Percentiles rank a stretch among this genome's conserved stretches.
These are phyloP conservation scores for Scedosporium boydii DNA, from an alignment of 2,329 filamentous ascomycete genomes.

Conservation along the genomic window DNA sequence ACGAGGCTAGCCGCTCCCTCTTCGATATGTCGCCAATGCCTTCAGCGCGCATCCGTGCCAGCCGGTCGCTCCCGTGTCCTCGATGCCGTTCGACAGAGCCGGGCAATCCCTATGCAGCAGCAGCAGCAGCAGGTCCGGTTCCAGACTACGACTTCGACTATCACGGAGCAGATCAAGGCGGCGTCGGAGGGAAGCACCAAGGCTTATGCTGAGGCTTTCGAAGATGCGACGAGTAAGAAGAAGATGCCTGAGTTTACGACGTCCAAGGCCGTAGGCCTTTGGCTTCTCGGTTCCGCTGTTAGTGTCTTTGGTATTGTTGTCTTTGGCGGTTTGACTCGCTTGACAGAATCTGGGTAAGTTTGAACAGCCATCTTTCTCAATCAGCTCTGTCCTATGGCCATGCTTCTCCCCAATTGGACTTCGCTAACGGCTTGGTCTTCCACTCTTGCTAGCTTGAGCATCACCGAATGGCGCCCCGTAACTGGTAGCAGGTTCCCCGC, in stretches of 20 bases:
- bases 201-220: slow-evolving; percentile 1
- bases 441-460: slow-evolving; percentile 60
- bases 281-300: slow-evolving; percentile 81
- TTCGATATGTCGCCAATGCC: slow-evolving; percentile 41
- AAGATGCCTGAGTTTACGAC: slow-evolving; percentile 50
- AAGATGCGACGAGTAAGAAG: slow-evolving; percentile 2
- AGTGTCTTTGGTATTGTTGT: slow-evolving; percentile 97
- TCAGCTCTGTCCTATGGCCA: background rate
- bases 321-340: slow-evolving; percentile 82
- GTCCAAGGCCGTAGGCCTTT: slow-evolving; percentile 75
- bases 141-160: slow-evolving; percentile 1
- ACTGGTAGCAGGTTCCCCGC: slow-evolving; percentile 84
- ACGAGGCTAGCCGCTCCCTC: slow-evolving; percentile 28
- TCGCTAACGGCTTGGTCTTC: background rate
- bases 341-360: slow-evolving; percentile 87
- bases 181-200: background rate
- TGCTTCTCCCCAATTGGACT: too few species aligned
- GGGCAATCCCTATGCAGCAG: slow-evolving; percentile 7
- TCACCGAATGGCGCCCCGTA: slow-evolving; percentile 97
- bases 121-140: slow-evolving; percentile 15
- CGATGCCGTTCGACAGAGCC: slow-evolving; percentile 14
- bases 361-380: background rate
- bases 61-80: background rate
- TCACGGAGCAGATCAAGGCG: slow-evolving; percentile 1
- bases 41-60: slow-evolving; percentile 13